Base-by-base conservation (phyloP, 495 filamentous ascomycete genomes). In the Penicillium manginii region DNA sequence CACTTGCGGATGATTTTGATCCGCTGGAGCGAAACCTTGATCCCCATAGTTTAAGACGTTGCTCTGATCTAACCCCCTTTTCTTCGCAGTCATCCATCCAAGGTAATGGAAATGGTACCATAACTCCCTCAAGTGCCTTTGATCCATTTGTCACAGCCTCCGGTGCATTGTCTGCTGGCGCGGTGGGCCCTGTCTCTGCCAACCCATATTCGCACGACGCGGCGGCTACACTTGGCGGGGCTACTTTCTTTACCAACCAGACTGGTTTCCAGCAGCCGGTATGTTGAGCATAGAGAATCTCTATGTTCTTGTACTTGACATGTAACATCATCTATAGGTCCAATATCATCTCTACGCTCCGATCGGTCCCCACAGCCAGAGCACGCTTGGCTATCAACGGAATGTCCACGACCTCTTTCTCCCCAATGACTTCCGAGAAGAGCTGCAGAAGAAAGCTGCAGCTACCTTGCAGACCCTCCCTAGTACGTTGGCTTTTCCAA, bases 321-420 rank as follows among this genome's bases (percentile, higher is more conserved):
- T 49, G 40, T 62, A 43, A 73, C 35, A 43, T 17, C 10, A 47
- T 6, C 39, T 56, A 21, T 55, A 90, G 81, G 87, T 91, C 52
- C 85, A 94, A 79, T 96, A 97, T 69, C 93, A 98, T 76, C 84
- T 96, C 7, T 98, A 98, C 68, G 90, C 91, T 19, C 91, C 92
- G 1, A 80, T 90, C 58, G 91, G 91, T n/a, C 86, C 91, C 8
- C 87, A 92, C 65, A 86, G 84, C 57, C 86, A 91, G 66, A 90
- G 88, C 58, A 79, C 92, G 14, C 79, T 88, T 53, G 84, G 86
- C 3, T 96, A 94, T 73, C 92, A 98, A 68, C 84, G 89, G 52
- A 86, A 86, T 57, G 87, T 88, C 11, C 90, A 93, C 67, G 91
- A 97, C 68, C 88, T 97, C 52, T 98, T 98, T 69, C 86, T 98